Conservation (phyloP, 345 rosid species). For the Arabis alpina region DNA sequence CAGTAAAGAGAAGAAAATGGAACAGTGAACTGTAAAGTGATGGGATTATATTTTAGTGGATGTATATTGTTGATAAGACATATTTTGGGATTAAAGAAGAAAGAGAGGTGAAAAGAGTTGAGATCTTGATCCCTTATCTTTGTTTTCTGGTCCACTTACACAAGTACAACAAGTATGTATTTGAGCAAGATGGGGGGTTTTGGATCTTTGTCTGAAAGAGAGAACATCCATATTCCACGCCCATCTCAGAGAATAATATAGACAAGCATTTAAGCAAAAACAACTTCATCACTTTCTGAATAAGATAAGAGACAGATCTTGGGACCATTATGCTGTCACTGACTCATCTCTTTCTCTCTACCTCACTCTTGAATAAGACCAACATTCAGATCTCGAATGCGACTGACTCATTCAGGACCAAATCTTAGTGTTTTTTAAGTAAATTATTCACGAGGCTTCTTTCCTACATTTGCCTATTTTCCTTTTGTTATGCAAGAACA, state of each 20-base stretch:
- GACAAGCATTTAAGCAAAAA: conserved; percentile 9
- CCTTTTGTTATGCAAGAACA: neutral
- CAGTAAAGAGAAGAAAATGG: conserved; percentile 12
- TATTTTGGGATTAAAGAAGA: conserved; percentile 6
- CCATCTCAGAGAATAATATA: conserved; percentile 30
- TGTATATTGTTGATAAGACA: neutral
- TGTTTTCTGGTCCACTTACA: neutral
- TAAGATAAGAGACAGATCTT: conserved; percentile 20
- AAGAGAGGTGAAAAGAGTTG: neutral
- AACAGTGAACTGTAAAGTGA: neutral
- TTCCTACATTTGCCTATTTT: neutral
- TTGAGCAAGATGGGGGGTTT: conserved; percentile 26
- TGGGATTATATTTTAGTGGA: neutral
- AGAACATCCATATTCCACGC: neutral
- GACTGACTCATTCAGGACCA: neutral
- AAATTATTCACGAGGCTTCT: neutral
- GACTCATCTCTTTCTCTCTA: conserved; percentile 13
- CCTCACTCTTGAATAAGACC: conserved; percentile 13
- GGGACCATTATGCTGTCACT: conserved; percentile 32
- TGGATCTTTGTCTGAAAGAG: conserved; percentile 27
- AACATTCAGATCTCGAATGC: conserved; percentile 24
- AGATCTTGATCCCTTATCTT: conserved; percentile 24
- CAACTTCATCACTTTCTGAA: neutral
- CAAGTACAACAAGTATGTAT: conserved; percentile 1
- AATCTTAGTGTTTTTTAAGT: neutral